Base-by-base conservation (phyloP, 352 stramenopile species). In the Halophytophthora batemanensis region DNA sequence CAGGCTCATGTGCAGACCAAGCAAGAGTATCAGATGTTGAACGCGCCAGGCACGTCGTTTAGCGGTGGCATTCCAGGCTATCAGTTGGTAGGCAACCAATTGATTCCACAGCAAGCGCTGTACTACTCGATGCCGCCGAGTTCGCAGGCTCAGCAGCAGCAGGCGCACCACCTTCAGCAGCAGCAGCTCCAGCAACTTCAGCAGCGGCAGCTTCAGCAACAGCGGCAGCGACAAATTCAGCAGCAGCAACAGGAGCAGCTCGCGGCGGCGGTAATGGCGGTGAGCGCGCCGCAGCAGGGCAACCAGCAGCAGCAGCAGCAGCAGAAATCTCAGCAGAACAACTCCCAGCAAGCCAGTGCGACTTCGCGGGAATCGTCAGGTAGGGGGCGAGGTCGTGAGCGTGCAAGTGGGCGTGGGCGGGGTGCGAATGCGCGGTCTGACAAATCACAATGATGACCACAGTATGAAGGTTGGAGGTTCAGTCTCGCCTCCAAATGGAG, bases 61-160 rank as follows among this genome's bases (percentile, higher is more conserved):
- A 77, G 64, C 39, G 51, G 64, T 15, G 62, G 65, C 19, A 67
- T 89, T 6, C 61, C 73, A 38, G 73, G 75, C 15, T 89, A 87
- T 34, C 76, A 89, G 50, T 45, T 89, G 17, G 72, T 87, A 0
- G 72, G 70, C 18, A 86, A 85, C 47, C 78, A 87, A 45, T 61
- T 87, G 11, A 48, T 84, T 8, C 71, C 73, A 29, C 69, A 79
- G 28, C 78, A 87, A 38, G 61, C 68, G 14, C 31, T 87, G 17
- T 87, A 86, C 31, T 89, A 87, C 54, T 44, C 61, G 39, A 78
- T 77, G 53, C 44, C 63, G 2, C 75, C 79, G 18, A 63, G 36
- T 17, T 14, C 43, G 2, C 63, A 82, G 49, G 58, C 63, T n/a
- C n/a, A n/a, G 15, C 71, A 82, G 55, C 63, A 72, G 38, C 71